Evolutionary conservation across 2,329 filamentous ascomycete genomes (phyloP), one percentile per base, ranked within the genome.

Genomic region (Sporothrix variecibatus): DNA sequence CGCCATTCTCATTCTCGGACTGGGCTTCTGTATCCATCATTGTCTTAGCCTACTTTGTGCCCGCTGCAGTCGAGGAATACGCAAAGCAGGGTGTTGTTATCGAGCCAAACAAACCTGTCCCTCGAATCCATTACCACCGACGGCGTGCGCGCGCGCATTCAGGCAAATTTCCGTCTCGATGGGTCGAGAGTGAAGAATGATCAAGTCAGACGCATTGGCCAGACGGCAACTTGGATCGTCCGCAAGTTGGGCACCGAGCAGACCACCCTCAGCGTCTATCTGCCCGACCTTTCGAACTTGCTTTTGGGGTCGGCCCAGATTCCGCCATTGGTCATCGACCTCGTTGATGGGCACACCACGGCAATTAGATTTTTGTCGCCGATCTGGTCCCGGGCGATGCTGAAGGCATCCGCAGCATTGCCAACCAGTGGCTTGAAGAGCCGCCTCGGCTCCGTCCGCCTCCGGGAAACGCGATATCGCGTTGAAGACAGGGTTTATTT

Each of bases 341-440:
- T 98, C 70, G 87, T 92, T 67, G 93, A 97, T 79, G 93, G 93
- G 12, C 89, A 93, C 78, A 89, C 86, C 20, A 98, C 93, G 2
- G 85, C 89, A 73, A 85, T 98, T 74, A 93, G 98, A n/a, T n/a
- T 78, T 91, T 98, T 78, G 83, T 96, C 72, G 89, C 92, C 58
- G 91, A 96, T 75, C 83, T 98, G 53, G 85, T 88, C 51, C 92
- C 94, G 34, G 95, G 94, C 40, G 89, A 94, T 78, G 85, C 93
- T 17, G 90, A 94, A 72, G 92, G 91, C 6, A 90, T 98, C 78
- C 91, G 93, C 75, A 88, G 88, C 75, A 88, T 98, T 76, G 94
- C 93, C 65, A 94, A 96, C 81, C 93, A 97, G 81, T 98, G 94
- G 91, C 84, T 99, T 75, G 90, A 93, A 72, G 94, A n/a, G 95